Evolutionary conservation across 2,329 filamentous ascomycete species (phyloP).

Genomic region (Sclerotiophoma versabilis): DNA sequence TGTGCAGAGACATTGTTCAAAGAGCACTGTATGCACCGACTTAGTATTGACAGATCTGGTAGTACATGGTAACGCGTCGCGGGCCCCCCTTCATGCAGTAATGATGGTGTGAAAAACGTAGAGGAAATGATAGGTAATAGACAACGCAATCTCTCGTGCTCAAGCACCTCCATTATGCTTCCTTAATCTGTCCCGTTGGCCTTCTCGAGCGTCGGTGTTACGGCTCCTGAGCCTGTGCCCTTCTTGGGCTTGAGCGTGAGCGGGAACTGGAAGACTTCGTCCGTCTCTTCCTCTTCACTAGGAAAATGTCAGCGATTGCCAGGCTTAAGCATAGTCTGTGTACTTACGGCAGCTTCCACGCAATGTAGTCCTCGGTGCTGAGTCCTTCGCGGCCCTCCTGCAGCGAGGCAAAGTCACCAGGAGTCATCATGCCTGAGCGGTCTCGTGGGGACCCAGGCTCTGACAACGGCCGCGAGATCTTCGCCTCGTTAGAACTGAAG

Average conservation of each 20-base stretch:
- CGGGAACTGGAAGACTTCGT: conserved; percentile 77
- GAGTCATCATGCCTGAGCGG: conserved; percentile 96
- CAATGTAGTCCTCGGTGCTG: conserved; percentile 95
- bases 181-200: conserved; percentile 39
- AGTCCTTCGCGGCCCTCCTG: conserved; percentile 94
- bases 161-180: not conserved
- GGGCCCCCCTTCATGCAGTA: conserved; percentile 8
- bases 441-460: conserved; percentile 93
- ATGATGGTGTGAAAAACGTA: conserved; percentile 7
- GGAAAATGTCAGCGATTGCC: conserved; percentile 37
- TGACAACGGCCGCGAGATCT: conserved; percentile 93
- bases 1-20: not conserved
- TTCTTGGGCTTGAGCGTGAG: conserved; percentile 66
- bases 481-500: conserved; percentile 90
- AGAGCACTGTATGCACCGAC: conserved; percentile 4
- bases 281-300: conserved; percentile 87
- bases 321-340: not conserved
- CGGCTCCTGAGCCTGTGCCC: conserved; percentile 40
- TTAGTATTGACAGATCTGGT: conserved; percentile 21
- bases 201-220: conserved; percentile 36
- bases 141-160: conserved; percentile 14
- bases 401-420: conserved; percentile 94
- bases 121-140: conserved; percentile 3
- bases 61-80: conserved; percentile 19
- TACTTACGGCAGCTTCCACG: conserved; percentile 97